Base-by-base conservation (phyloP, 2,329 filamentous ascomycete species). In the Samsoniella hepiali region DNA sequence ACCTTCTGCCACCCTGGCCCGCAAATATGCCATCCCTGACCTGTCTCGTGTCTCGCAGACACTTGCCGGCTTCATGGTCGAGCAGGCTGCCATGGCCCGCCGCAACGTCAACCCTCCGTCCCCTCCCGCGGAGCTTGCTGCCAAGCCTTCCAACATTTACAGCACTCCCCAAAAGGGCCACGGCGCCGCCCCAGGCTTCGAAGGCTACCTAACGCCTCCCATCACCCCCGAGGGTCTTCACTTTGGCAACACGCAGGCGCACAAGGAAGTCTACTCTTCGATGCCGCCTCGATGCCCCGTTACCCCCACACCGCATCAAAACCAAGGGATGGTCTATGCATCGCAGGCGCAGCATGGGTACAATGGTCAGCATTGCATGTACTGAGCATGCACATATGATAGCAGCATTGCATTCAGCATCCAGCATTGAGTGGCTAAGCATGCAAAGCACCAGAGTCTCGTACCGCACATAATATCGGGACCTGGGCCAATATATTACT, bases 181-280 rank as follows among this genome's bases (percentile, higher is more conserved):
- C 34, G 88, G 87, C 67, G 80, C 84, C 58, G 77, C 79, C n/a
- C 78, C 84, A 59, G 83, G 87, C 67, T 85, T 87, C 44, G 84
- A 91, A 68, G 91, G 91, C 64, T 93, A 93, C 76, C 84, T 93
- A 68, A 95, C 91, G 17, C 91, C 91, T 32, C 91, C 91, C 1
- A 94, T 95, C 73, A 95, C 91, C 0, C 91, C 91, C 5, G 91
- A 94, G 66, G 85, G 86, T 8, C 81, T 84, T 58, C 81, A 79
- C 68, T 87, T 44, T 42, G 42, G 56, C 13, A 17, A 58, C 32
- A 44, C 29, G 56, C 75, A 77, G 55, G 74, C 76, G 69, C 73
- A 75, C 57, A 82, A 82, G 71, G 82, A 84, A 58, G 72, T 69
- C 3, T 82, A 83, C 68, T 74, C 50, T 17, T 32, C 76, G 31